Base-by-base conservation (phyloP, 768 basidiomycete species). In the Naematelia aurantialba region DNA sequence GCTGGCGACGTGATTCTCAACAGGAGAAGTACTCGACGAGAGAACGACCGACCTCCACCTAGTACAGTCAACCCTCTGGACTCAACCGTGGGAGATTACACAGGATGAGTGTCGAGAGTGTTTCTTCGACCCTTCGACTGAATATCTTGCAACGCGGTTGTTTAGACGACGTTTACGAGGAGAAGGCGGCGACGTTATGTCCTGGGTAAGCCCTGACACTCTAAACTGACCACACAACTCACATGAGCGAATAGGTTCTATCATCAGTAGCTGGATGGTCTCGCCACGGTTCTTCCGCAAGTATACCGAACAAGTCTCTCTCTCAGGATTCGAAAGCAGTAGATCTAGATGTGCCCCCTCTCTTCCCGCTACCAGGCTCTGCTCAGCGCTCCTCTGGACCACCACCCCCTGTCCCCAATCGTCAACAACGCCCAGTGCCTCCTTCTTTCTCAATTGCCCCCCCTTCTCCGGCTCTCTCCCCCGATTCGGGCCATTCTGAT, bases 311-410 rank as follows among this genome's bases (percentile, higher is more conserved):
- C 25, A 47, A 22, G 22, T 8, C 4, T 19, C 30, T 25, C 30
- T 31, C 39, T 21, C 56, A 60, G 3, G 58, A 62, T 4, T 56
- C 34, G 4, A 65, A 65, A 2, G 55, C 59, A 12, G 72, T 68
- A 24, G 76, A 77, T 19, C 67, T 75, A 19, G 71, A 71, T 34
- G 63, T 68, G 1, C 66, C 74, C 2, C 77, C 78, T 19, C 65
- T 66, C 4, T 79, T 80, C 59, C 79, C 79, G 4, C 61, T 77
- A 0, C 65, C 58, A 4, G 58, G 77, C 52, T 79, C 79, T 2
- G 66, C 68, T 42, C 78, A 79, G 48, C 71, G 78, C 10, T 73
- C 75, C 1, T 59, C 61, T 26, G 63, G 63, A 4, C 65, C 72
- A n/a, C 25, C 45, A 21, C 13, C 46, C 17, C 48, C 68, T 12